Percentiles rank a stretch among this genome's conserved stretches.
Conservation (phyloP, 768 basidiomycete genomes). For the Arthromyces matolae region DNA sequence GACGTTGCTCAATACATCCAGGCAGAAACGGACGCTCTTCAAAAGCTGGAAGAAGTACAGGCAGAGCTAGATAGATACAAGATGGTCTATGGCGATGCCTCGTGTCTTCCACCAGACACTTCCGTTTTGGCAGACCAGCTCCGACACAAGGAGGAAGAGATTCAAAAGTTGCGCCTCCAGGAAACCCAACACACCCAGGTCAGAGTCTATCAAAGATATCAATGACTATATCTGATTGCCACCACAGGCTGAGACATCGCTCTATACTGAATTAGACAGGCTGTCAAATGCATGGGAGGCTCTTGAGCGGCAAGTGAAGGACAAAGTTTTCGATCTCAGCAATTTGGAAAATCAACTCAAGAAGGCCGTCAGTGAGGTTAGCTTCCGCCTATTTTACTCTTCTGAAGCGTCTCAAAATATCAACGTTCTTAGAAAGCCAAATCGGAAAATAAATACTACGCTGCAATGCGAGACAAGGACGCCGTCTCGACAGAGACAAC, state of each 20-base stretch:
- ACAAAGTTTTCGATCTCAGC: constrained; percentile 81
- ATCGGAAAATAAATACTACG: constrained; percentile 91
- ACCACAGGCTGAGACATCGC: constrained; percentile 61
- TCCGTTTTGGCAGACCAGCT: constrained; percentile 51
- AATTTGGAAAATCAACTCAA: constrained; percentile 68
- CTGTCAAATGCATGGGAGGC: constrained; percentile 85
- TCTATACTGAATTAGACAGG: constrained; percentile 83
- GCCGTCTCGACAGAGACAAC: constrained; percentile 75
- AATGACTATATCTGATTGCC: constrained; percentile 9
- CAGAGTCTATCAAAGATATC: constrained; percentile 14
- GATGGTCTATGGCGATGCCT: constrained; percentile 56
- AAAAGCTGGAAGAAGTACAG: constrained; percentile 42
- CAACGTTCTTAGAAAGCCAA: constrained; percentile 75
- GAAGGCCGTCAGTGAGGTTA: constrained; percentile 67
- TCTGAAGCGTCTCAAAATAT: not conserved
- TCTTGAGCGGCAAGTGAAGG: constrained; percentile 75
- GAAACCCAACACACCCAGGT: constrained; percentile 66
- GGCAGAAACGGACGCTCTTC: constrained; percentile 47
- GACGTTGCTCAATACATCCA: constrained; percentile 49
- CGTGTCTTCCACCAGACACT: constrained; percentile 47
- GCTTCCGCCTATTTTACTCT: constrained; percentile 32
- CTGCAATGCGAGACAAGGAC: constrained; percentile 87
- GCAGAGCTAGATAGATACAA: constrained; percentile 60
- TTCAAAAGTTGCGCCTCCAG: constrained; percentile 57
- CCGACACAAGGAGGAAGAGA: constrained; percentile 63